Evolutionary conservation across 2,329 filamentous ascomycete species (phyloP).

Genomic region (Cercospora beticola): DNA sequence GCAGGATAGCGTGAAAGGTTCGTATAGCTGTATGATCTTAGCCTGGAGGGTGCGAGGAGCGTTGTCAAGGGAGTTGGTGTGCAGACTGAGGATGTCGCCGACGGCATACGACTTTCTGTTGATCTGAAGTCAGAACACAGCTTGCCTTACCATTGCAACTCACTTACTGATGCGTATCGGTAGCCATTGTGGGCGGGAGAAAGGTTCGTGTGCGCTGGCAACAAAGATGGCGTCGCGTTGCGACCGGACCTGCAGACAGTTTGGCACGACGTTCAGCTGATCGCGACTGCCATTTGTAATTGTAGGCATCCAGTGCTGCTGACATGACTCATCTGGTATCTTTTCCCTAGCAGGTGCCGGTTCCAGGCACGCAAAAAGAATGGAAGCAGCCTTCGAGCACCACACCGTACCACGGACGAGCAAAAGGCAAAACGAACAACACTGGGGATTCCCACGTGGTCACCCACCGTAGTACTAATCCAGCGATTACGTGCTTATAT

Average conservation of each 20-base stretch:
- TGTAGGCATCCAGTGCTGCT: too few relatives aligned
- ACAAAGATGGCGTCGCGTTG: neutral
- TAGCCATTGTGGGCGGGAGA: neutral
- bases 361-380: too few relatives aligned
- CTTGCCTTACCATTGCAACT: neutral
- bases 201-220: neutral
- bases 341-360: too few relatives aligned
- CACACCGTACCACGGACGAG: neutral
- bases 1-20: neutral
- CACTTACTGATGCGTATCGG: neutral
- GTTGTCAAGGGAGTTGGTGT: neutral
- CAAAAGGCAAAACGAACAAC: slow-evolving; percentile 12
- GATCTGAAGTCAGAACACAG: neutral
- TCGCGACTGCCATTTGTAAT: too few relatives aligned
- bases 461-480: slow-evolving; percentile 16
- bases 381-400: too few relatives aligned
- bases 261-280: neutral
- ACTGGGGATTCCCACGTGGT: slow-evolving; percentile 13
- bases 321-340: too few relatives aligned
- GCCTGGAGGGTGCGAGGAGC: neutral
- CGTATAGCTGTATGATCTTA: neutral
- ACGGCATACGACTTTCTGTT: neutral
- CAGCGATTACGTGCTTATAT: slow-evolving; percentile 10
- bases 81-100: neutral
- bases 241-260: neutral